phyloP scores from a whole-genome alignment of 1,284 basidiomycete genomes.

The Tremellales sp. region DNA sequence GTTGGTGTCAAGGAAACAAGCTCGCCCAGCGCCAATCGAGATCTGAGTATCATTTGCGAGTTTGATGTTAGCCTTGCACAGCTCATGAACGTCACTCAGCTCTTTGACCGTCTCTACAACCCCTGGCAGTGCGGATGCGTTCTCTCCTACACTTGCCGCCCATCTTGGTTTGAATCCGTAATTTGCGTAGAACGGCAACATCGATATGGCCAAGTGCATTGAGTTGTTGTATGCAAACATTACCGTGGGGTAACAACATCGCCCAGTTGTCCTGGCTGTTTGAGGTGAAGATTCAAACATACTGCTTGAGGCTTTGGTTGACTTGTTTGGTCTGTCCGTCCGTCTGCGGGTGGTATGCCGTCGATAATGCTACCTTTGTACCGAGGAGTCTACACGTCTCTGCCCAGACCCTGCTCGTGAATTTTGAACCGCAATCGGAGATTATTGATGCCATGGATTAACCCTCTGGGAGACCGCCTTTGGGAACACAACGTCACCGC shows the following conservation, averaged over 20 bases:
- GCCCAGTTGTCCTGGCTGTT: conserved; percentile 52
- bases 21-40: too few species aligned
- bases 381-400: conserved; percentile 2
- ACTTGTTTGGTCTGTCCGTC: conserved; percentile 52
- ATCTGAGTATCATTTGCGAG: too few species aligned
- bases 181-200: conserved; percentile 51
- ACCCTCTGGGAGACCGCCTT: conserved; percentile 23
- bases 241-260: conserved; percentile 51
- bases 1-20: too few species aligned
- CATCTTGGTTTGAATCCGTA: conserved; percentile 43
- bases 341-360: conserved; percentile 50
- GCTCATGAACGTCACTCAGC: too few species aligned
- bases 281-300: conserved; percentile 29
- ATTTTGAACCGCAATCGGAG: conserved; percentile 35
- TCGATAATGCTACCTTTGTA: conserved; percentile 18
- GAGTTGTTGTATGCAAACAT: conserved; percentile 55
- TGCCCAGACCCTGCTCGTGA: conserved; percentile 28
- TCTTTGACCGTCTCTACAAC: too few species aligned
- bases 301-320: conserved; percentile 53
- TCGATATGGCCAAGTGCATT: conserved; percentile 35
- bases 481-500: conserved; percentile 10
- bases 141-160: too few species aligned
- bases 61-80: too few species aligned
- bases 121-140: too few species aligned
- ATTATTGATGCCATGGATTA: too few species aligned